Evolutionary conservation across 768 basidiomycete species (phyloP).

Genomic region (Trametes cubensis): DNA sequence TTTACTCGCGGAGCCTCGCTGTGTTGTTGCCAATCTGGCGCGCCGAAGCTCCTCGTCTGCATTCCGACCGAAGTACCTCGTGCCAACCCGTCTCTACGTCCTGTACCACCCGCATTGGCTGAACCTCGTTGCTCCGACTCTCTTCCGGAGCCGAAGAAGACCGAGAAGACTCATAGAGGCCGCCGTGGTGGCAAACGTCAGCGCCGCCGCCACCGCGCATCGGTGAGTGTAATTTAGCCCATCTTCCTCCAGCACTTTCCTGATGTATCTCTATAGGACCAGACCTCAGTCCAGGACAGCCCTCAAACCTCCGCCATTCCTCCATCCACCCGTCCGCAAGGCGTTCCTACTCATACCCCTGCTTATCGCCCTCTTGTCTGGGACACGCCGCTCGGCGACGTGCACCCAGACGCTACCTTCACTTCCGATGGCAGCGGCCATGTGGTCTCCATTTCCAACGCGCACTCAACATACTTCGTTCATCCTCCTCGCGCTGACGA

Average conservation of each 20-base stretch:
- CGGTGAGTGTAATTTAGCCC: background rate
- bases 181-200: background rate
- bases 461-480: background rate
- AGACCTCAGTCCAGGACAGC: background rate
- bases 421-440: background rate
- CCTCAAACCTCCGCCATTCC: background rate
- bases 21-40: background rate
- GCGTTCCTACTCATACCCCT: background rate
- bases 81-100: background rate
- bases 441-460: background rate
- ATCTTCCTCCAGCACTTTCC: background rate
- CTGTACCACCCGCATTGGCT: background rate
- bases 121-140: background rate
- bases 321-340: background rate
- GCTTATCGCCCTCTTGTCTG: background rate
- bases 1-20: conserved; percentile 5
- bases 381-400: background rate
- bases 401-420: no score
- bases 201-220: background rate
- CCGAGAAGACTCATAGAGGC: background rate
- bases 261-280: background rate
- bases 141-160: background rate
- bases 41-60: background rate
- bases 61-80: background rate
- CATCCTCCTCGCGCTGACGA: background rate